Conservation (phyloP, 352 stramenopile species). For the Vaucheria bursata region DNA sequence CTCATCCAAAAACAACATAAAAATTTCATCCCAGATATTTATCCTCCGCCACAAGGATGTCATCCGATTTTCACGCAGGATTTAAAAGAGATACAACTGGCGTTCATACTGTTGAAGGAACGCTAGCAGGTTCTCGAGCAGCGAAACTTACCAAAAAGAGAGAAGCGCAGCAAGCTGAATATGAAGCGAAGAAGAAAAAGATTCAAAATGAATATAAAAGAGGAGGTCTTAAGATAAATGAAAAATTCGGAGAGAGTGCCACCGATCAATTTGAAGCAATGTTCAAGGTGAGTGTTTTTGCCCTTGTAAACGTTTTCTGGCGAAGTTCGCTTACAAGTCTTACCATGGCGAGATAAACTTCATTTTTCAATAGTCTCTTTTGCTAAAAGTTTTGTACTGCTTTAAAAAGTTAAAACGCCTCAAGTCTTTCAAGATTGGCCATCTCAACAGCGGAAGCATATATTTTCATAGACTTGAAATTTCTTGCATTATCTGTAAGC, state of each 20-base stretch:
- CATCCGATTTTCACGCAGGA: constrained; percentile 15
- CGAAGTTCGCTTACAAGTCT: background rate
- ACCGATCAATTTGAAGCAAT: constrained; percentile 52
- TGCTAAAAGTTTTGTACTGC: too few relatives aligned
- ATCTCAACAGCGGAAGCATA: too few relatives aligned
- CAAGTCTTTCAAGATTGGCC: too few relatives aligned
- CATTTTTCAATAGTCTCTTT: too few relatives aligned
- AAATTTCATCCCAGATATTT: too few relatives aligned
- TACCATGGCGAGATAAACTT: background rate
- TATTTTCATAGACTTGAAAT: too few relatives aligned
- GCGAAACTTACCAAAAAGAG: constrained; percentile 79
- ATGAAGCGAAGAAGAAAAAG: constrained; percentile 73
- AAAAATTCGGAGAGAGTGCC: constrained; percentile 63
- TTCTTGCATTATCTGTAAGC: too few relatives aligned
- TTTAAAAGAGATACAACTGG: constrained; percentile 56
- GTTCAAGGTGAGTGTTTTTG: constrained; percentile 37
- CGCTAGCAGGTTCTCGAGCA: constrained; percentile 77
- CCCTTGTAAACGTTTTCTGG: background rate
- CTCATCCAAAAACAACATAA: too few relatives aligned
- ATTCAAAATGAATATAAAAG: constrained; percentile 48
- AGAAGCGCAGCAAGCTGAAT: constrained; percentile 81
- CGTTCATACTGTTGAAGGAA: constrained; percentile 91
- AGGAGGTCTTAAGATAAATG: constrained; percentile 60
- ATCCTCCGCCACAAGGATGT: constrained; percentile 12
- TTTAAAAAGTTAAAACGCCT: too few relatives aligned